Evolutionary conservation across 768 basidiomycete species (phyloP), one percentile per base, ranked within the genome.

Genomic region (Daedaleopsis sinensis): DNA sequence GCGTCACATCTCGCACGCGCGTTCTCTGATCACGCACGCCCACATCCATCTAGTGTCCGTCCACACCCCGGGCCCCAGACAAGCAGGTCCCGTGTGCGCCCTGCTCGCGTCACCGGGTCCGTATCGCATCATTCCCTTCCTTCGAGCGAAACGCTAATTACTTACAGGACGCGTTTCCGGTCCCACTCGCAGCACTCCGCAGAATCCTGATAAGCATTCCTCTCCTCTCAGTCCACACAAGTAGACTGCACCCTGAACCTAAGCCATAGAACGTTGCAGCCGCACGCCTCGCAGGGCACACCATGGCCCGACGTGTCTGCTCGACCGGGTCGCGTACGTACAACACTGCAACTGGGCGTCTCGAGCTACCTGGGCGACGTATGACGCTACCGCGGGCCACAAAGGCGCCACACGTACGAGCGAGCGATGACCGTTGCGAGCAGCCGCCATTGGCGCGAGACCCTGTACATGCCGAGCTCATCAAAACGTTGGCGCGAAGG

Each of bases 1-100:
- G 61, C 61, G 61, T 49, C 52, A 62, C 55, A 43, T 48, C 19
- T 49, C 47, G 47, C 13, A 49, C 39, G 16, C 50, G 61, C 50
- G 50, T 57, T 62, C 36, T 43, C 32, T 43, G 47, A 49, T 49
- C 19, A 9, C 47, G 47, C n/a, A n/a, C n/a, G n/a, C n/a, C n/a
- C n/a, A n/a, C n/a, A n/a, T n/a, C 19, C 13, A 27, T 3, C 27
- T 9, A 7, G 19, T 24, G 23, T 15, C 19, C 23, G 47, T 21
- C 23, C 47, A 21, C 13, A 15, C 13, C 3, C 19, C 1, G 27
- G 27, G 4, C 27, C 4, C 27, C 27, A 32, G 7, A 32, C 27
- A 32, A 32, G 4, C 27, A 23, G 47, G 47, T 49, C 47, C 23
- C 47, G 47, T 49, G 47, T 24, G 23, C 47, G 23, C 19, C n/a